Base-by-base conservation (phyloP, 768 basidiomycete genomes). In the Russula olivacea region DNA sequence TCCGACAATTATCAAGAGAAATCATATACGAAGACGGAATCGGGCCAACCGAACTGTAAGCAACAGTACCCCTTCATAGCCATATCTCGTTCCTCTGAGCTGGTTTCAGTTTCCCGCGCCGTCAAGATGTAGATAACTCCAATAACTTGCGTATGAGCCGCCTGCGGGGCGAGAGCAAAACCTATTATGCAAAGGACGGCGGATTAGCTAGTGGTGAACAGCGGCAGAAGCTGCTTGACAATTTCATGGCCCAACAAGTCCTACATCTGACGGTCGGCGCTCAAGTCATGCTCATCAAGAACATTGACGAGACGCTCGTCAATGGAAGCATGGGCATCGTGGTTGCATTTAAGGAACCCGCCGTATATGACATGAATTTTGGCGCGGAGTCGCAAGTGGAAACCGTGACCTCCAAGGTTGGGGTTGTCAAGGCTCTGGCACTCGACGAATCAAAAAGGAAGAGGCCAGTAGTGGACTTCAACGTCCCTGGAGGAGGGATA, bases 221-320 rank as follows among this genome's bases (percentile, higher is more conserved):
- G 69, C 81, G 85, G 53, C 82, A 87, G 61, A 97, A 89, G 72
- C 78, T 93, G 74, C 84, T 98, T 5, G 76, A 81, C 6, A 98
- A 97, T 72, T 91, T 96, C 70, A 95, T 99, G 89, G 94, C 94
- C 0, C 88, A 91, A 1, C 59, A 78, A 59, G 68, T 61, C 7
- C 80, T 99, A n/a, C 69, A 71, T 0, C 80, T 99, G 34, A 89
- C 91, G 52, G 70, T 87, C 30, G 86, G 87, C 60, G 88, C 91
- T 8, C 96, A 98, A 74, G 90, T 92, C 45, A 98, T 97, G 94
- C 80, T 97, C 36, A 91, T 93, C 74, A 98, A 98, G 78, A 98
- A 98, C 71, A 76, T 88, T 57, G 91, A 95, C 68, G 93, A 94
- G 34, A 82, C 79, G 3, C 82, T 98, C 9, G 97, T 98, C 50